These are phyloP conservation scores for Nymphaea thermarum DNA, from an alignment of 164 flowering plant species.

Conservation along the genomic window DNA sequence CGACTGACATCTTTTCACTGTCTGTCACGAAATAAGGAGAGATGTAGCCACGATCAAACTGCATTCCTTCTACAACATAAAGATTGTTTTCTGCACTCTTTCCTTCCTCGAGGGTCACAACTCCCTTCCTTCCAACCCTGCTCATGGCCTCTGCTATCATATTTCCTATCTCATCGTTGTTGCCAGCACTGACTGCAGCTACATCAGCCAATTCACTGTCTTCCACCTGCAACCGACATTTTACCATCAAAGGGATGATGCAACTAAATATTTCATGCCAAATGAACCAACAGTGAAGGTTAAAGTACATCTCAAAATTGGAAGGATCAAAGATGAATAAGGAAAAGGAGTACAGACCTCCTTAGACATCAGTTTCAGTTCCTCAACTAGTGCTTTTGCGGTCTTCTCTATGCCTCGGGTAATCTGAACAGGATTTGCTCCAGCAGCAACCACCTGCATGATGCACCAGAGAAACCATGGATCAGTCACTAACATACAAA, in stretches of 20 bases:
- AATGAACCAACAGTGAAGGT: not conserved
- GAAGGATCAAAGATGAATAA: not conserved
- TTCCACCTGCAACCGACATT: constrained; percentile 49
- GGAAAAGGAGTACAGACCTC: constrained; percentile 36
- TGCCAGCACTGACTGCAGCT: constrained; percentile 98
- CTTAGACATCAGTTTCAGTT: constrained; percentile 75
- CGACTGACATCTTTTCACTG: constrained; percentile 89
- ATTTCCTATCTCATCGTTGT: constrained; percentile 80
- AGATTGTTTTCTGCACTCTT: constrained; percentile 89
- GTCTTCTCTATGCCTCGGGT: constrained; percentile 98
- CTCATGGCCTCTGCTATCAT: constrained; percentile 99
- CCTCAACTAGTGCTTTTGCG: constrained; percentile 73
- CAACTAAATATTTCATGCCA: not conserved
- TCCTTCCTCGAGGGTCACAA: constrained; percentile 98
- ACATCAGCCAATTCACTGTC: constrained; percentile 98
- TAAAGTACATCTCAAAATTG: not conserved
- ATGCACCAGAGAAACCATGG: not conserved
- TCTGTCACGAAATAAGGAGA: constrained; percentile 97
- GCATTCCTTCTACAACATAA: constrained; percentile 97
- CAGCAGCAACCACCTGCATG: constrained; percentile 91
- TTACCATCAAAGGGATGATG: not conserved
- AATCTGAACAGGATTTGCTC: constrained; percentile 94
- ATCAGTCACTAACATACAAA: not conserved
- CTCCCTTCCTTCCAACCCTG: constrained; percentile 92
- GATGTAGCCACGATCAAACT: constrained; percentile 92